A percentile compares a stretch with the other conserved stretches of the same genome.
Conservation (phyloP, 2,329 filamentous ascomycete species). For the Akanthomyces uredinophilus region DNA sequence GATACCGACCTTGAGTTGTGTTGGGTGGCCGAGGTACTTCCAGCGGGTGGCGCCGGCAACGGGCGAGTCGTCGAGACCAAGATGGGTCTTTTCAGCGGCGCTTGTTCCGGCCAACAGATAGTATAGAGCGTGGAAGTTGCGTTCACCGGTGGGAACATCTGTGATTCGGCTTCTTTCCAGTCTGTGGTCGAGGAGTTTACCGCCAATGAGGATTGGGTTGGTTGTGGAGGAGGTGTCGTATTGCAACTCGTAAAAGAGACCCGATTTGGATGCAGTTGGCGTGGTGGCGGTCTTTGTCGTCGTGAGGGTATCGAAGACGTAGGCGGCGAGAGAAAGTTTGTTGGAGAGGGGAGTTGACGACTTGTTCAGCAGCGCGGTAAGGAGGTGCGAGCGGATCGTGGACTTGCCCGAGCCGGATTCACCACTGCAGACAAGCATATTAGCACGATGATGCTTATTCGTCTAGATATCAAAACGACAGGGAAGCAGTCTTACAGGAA, state of each 20-base stretch:
- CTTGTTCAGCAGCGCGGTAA: slow-evolving; percentile 80
- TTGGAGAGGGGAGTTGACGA: slow-evolving; percentile 89
- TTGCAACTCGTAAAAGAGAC: slow-evolving; percentile 91
- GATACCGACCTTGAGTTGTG: slow-evolving; percentile 93
- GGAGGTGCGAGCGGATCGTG: slow-evolving; percentile 81
- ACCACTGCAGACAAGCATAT: slow-evolving; percentile 53
- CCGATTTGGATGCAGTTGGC: slow-evolving; percentile 90
- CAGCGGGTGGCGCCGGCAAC: slow-evolving; percentile 70
- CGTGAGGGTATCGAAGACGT: slow-evolving; percentile 92
- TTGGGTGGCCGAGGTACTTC: slow-evolving; percentile 94
- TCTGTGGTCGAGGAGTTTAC: slow-evolving; percentile 89
- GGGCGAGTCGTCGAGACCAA: slow-evolving; percentile 53
- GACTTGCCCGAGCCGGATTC: slow-evolving; percentile 97
- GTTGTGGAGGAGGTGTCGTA: slow-evolving; percentile 86
- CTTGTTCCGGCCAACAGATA: slow-evolving; percentile 93
- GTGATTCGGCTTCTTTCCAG: slow-evolving; percentile 88
- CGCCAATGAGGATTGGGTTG: slow-evolving; percentile 84
- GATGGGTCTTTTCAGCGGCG: slow-evolving; percentile 79
- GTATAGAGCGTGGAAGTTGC: slow-evolving; percentile 94
- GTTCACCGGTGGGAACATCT: slow-evolving; percentile 88
- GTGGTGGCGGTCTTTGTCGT: slow-evolving; percentile 97
- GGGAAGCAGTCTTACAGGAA: slow-evolving; percentile 67
- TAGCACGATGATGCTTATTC: slow-evolving; percentile 18
- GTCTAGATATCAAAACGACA: neutral
- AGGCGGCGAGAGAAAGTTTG: slow-evolving; percentile 88